Percentiles rank a stretch among this genome's conserved stretches.
phyloP scores from a whole-genome alignment of 2,329 filamentous ascomycete species.

The Cladophialophora yegresii region DNA sequence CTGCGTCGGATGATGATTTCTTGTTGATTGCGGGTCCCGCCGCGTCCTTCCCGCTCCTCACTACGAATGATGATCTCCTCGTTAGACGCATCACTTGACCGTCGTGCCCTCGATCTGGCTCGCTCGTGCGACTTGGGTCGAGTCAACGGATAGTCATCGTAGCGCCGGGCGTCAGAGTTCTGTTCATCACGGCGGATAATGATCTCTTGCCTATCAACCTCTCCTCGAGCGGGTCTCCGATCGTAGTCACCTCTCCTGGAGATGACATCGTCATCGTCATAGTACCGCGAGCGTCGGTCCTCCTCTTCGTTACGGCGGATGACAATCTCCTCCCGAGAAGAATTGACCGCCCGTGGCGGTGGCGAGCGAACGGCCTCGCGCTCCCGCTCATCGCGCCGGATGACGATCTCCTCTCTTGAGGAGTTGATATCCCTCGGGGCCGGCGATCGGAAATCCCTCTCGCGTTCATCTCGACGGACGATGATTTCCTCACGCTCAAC shows the following conservation, averaged over 20 bases:
- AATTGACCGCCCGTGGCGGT: conserved; percentile 22
- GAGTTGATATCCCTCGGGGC: conserved; percentile 26
- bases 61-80: conserved; percentile 48
- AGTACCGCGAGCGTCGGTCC: conserved; percentile 30
- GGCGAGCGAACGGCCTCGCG: conserved; percentile 22
- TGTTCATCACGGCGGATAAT: conserved; percentile 47
- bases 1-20: conserved; percentile 46
- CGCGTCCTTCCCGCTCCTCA: conserved; percentile 42
- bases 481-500: conserved; percentile 42
- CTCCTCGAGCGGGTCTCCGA: conserved; percentile 35
- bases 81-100: conserved; percentile 33
- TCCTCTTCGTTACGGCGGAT: conserved; percentile 43
- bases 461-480: conserved; percentile 40
- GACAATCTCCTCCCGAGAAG: conserved; percentile 50
- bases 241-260: conserved; percentile 32
- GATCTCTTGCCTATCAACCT: conserved; percentile 36
- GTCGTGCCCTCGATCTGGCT: conserved; percentile 36
- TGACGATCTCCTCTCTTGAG: conserved; percentile 52
- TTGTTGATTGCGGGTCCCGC: conserved; percentile 30
- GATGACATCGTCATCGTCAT: conserved; percentile 23
- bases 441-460: conserved; percentile 25
- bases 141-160: conserved; percentile 36
- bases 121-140: conserved; percentile 36
- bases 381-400: conserved; percentile 41
- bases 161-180: conserved; percentile 32